Evolutionary conservation across 306 rosid species (phyloP).

Genomic region (Vicia villosa): DNA sequence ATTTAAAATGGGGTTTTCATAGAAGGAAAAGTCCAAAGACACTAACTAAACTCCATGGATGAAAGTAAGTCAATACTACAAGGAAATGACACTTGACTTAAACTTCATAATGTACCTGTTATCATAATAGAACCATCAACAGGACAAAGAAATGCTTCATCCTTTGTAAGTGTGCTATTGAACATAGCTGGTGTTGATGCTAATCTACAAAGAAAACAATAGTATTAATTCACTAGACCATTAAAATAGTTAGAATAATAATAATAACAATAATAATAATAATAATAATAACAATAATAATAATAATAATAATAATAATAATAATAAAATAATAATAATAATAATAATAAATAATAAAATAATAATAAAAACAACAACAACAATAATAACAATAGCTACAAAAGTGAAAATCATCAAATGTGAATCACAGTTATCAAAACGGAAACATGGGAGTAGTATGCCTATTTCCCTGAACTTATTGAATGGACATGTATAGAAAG

Average conservation of each 20-base stretch:
- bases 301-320: too few relatives aligned
- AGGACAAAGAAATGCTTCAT: conserved; percentile 67
- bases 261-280: too few relatives aligned
- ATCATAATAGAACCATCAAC: conserved; percentile 91
- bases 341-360: too few relatives aligned
- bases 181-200: conserved; percentile 99
- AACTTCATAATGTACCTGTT: conserved; percentile 62
- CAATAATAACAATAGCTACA: conserved; percentile 2
- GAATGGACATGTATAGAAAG: conserved; percentile 13
- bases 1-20: not conserved
- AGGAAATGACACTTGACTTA: conserved; percentile 26
- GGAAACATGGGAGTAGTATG: conserved; percentile 3
- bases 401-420: conserved; percentile 17
- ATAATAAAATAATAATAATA: too few relatives aligned
- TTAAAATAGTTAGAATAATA: conserved; percentile 9
- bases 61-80: conserved; percentile 20
- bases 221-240: conserved; percentile 29
- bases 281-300: too few relatives aligned
- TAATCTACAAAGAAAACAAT: conserved; percentile 55
- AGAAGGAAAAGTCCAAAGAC: conserved; percentile 4
- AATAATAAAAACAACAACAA: too few relatives aligned
- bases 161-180: conserved; percentile 79
- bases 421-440: conserved; percentile 20
- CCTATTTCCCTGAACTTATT: conserved; percentile 15
- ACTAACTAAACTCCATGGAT: conserved; percentile 2